phyloP scores from a whole-genome alignment of 2,329 filamentous ascomycete genomes.

The Eurotiales sp. region DNA sequence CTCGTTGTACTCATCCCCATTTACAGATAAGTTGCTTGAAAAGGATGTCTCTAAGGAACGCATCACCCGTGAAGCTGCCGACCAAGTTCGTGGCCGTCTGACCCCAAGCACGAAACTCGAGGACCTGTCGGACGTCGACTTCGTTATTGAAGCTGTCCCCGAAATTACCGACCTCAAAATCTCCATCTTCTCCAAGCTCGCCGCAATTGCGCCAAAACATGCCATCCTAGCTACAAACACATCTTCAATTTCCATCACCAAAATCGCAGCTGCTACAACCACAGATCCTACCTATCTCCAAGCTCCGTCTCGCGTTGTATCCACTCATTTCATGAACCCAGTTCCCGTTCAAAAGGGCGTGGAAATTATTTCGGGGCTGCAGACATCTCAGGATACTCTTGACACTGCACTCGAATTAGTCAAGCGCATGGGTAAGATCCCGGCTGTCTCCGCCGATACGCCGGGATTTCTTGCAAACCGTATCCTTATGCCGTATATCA shows the following conservation, averaged over 20 bases:
- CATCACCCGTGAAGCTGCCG: constrained; percentile 76
- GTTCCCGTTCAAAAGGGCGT: constrained; percentile 96
- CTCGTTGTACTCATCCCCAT: background rate
- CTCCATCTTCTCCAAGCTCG: constrained; percentile 79
- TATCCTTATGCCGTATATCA: constrained; percentile 99
- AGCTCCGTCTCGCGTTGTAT: constrained; percentile 81
- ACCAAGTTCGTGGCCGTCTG: constrained; percentile 67
- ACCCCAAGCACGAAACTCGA: constrained; percentile 69
- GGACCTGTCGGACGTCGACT: constrained; percentile 78
- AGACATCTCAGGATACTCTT: constrained; percentile 79
- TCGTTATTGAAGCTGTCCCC: constrained; percentile 95
- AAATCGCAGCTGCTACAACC: constrained; percentile 83
- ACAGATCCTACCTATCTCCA: constrained; percentile 73
- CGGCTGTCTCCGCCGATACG: constrained; percentile 80
- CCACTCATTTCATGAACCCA: constrained; percentile 99
- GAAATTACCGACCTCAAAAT: constrained; percentile 86
- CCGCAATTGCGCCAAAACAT: constrained; percentile 75
- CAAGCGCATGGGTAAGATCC: constrained; percentile 86
- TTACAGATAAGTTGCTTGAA: constrained; percentile 77
- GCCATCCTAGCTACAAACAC: constrained; percentile 96
- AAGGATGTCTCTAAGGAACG: constrained; percentile 89
- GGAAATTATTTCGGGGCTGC: constrained; percentile 91
- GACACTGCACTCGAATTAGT: constrained; percentile 82
- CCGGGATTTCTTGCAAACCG: constrained; percentile 95
- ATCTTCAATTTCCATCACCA: constrained; percentile 96